Conservation (phyloP, 768 basidiomycete genomes). For the Lactarius trivialis region DNA sequence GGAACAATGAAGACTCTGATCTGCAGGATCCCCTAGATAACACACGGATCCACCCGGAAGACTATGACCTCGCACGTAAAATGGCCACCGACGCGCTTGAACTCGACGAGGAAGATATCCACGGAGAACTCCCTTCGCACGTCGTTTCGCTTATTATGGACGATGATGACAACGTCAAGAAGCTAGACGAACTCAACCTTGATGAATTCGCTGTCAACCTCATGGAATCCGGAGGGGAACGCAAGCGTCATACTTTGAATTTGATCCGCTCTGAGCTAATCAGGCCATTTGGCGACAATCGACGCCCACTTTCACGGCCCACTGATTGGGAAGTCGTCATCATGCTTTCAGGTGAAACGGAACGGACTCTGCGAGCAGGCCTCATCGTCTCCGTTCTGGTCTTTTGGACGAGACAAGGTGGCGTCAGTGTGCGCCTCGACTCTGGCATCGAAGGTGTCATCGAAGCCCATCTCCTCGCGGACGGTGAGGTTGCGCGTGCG, state of each 20-base stretch:
- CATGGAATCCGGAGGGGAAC: conserved; percentile 72
- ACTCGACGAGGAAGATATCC: conserved; percentile 94
- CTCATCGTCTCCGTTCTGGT: conserved; percentile 76
- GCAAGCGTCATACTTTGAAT: conserved; percentile 85
- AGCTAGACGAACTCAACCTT: conserved; percentile 84
- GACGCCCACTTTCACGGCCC: conserved; percentile 58
- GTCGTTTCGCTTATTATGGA: conserved; percentile 83
- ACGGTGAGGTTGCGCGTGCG: conserved; percentile 33
- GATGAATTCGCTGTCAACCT: conserved; percentile 96
- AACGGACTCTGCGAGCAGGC: conserved; percentile 65
- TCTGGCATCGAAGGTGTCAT: conserved; percentile 88
- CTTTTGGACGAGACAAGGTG: conserved; percentile 44
- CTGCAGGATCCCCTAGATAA: conserved; percentile 86
- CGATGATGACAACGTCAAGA: conserved; percentile 69
- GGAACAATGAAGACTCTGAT: conserved; percentile 56
- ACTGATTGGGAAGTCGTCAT: conserved; percentile 77
- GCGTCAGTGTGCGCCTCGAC: conserved; percentile 72
- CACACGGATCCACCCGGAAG: conserved; percentile 94
- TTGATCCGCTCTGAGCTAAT: conserved; percentile 84
- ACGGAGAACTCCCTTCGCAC: conserved; percentile 86
- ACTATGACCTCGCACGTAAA: conserved; percentile 95
- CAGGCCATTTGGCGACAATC: conserved; percentile 70
- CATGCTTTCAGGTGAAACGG: conserved; percentile 93
- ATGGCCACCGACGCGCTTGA: conserved; percentile 98
- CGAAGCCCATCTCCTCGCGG: conserved; percentile 49